Base-by-base conservation (phyloP, 805 yeast species). In the Candida argentea region DNA sequence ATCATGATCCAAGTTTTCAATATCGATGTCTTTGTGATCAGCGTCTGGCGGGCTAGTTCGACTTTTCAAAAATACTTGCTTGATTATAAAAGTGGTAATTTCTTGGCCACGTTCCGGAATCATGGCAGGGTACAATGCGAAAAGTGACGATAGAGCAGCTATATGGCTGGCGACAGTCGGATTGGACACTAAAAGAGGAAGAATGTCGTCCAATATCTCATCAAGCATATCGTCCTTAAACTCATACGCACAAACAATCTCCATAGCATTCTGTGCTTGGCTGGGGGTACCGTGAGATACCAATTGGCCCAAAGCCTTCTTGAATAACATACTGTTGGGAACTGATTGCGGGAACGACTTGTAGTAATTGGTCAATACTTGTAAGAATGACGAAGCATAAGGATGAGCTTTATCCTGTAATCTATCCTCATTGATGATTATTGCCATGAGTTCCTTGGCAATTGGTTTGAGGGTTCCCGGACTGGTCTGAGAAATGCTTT, bases 381-480 rank as follows among this genome's bases (percentile, higher is more conserved):
- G 65, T 21, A 65, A n/a, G n/a, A n/a, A n/a, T n/a, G n/a, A n/a
- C n/a, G n/a, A 44, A 5, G 48, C 65, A 20, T 39, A 44, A 16
- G 40, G 28, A 6, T 35, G 32, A 27, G 40, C 37, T 4, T 33
- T 26, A 2, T 42, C 30, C 3, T 33, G 36, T 1, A 32, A 32
- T 2, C 28, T 38, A 11, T 39, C 34, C 31, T 51, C 50, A 11
- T 35, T 28, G 14, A 35, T 48, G 7, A 61, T 40, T 0, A 57
- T 49, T 4, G 65, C 57, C 31, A 85, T 53, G 5, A 65, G 63
- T 4, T 61, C 52, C 6, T 77, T 57, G 40, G 82, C 82, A 19
- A n/a, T n/a, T n/a, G 66, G 64, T 39, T 70, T 70, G 46, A 85
- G 65, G 1, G 77, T 73, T 9, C 67, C 65, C 1, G 95, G 95